These are phyloP conservation scores for Ziziphus jujuba DNA, from an alignment of 306 rosid genomes.

Conservation along the genomic window DNA sequence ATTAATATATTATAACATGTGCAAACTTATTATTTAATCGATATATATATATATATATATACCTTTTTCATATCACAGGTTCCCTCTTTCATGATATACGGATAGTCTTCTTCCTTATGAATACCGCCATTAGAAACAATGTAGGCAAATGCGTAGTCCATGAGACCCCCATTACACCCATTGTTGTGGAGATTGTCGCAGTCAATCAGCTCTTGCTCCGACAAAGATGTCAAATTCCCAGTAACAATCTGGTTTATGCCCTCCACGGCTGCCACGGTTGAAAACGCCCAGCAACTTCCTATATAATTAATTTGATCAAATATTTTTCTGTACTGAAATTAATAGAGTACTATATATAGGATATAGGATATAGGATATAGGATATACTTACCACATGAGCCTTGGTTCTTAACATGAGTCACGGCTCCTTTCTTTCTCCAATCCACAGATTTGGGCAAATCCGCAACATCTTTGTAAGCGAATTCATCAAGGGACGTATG, in stretches of 20 bases:
- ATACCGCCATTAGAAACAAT: slow-evolving; percentile 54
- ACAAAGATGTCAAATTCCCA: slow-evolving; percentile 57
- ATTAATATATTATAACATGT: no score
- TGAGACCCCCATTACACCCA: slow-evolving; percentile 77
- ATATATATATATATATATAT: not conserved
- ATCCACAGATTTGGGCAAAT: slow-evolving; percentile 65
- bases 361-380: no score
- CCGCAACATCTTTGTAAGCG: slow-evolving; percentile 37
- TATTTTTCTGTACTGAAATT: not conserved
- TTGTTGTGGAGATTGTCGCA: slow-evolving; percentile 63
- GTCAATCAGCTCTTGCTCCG: slow-evolving; percentile 67
- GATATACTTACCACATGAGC: slow-evolving; percentile 59
- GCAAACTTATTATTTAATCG: no score
- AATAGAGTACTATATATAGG: not conserved
- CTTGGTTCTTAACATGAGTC: slow-evolving; percentile 61
- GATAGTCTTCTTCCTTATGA: slow-evolving; percentile 69
- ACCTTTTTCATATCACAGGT: slow-evolving; percentile 60
- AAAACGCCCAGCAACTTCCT: slow-evolving; percentile 85
- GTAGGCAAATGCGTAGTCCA: slow-evolving; percentile 68
- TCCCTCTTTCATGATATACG: slow-evolving; percentile 65
- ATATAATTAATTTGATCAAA: not conserved
- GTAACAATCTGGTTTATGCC: slow-evolving; percentile 66
- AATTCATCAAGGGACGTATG: slow-evolving; percentile 41
- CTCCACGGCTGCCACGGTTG: slow-evolving; percentile 66
- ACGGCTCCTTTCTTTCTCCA: slow-evolving; percentile 88